Evolutionary conservation across 2,329 filamentous ascomycete genomes (phyloP), one percentile per base, ranked within the genome.

Genomic region (Fusarium gaditjirri): DNA sequence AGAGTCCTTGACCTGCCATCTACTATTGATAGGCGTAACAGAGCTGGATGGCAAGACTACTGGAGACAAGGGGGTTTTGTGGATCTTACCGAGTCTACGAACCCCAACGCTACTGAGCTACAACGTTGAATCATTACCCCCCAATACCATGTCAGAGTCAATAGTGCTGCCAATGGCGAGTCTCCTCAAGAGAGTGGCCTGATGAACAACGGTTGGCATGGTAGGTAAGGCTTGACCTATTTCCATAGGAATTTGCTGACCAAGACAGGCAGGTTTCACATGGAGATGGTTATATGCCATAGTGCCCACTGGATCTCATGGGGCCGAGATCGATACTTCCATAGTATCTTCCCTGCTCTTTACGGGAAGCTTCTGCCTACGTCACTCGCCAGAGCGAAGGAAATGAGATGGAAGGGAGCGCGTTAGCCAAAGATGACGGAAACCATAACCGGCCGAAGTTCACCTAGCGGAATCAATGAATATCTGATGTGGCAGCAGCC

Each of bases 401-500:
- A 41, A 1, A 84, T 85, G 72, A 83, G 84, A 8, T 86, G 85
- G 76, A 68, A 75, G 9, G 84, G 84, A 36, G 84, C 84, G 11
- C 68, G 84, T 27, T 82, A 72, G 85, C 86, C 68, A 47, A 87
- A 79, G 58, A 79, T 79, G 78, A 78, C 76, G 2, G 77, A 83
- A 13, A 53, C 71, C 1, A 50, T 68, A 1, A 77, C 72, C 0
- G 76, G 75, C 0, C 57, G 63, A 13, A 78, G 75, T 19, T 76
- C 75, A 0, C 76, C 89, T 2, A 89, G 89, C 5, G 86, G 88
- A 69, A 90, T 90, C 75, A 91, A 91, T 76, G 86, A 84, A 14
- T 80, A 91, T 3, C 80, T 91, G 6, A 87, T 90, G 62, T 91
- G 89, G 89, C 89, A 91, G 72, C 89, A 74, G 72, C 88, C 88